A percentile compares a stretch with the other conserved stretches of the same genome.
phyloP scores from a whole-genome alignment of 768 basidiomycete genomes.

The Lepiota brunneoincarnata region DNA sequence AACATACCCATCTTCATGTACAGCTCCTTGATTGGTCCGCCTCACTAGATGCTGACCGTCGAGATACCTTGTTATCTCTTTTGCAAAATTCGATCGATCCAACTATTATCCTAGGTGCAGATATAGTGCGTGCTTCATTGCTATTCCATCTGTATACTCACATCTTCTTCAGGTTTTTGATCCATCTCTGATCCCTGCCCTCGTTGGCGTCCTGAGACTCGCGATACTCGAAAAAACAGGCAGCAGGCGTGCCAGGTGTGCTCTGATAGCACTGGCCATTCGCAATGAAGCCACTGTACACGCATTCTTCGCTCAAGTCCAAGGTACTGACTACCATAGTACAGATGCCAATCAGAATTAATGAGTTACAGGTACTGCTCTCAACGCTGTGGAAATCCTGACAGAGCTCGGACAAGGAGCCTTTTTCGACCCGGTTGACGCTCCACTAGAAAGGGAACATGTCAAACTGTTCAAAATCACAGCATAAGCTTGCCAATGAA shows the following conservation, averaged over 20 bases:
- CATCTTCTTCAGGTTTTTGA: slow-evolving; percentile 57
- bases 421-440: slow-evolving; percentile 25
- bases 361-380: slow-evolving; percentile 10
- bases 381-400: slow-evolving; percentile 14
- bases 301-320: slow-evolving; percentile 38
- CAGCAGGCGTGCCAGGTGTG: slow-evolving; percentile 18
- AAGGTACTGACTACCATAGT: slow-evolving; percentile 21
- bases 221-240: slow-evolving; percentile 30
- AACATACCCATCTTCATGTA: slow-evolving; percentile 43
- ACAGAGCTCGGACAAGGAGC: slow-evolving; percentile 11
- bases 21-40: slow-evolving; percentile 65
- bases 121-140: slow-evolving; percentile 40
- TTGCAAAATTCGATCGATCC: slow-evolving; percentile 42
- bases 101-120: slow-evolving; percentile 70
- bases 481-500: neutral
- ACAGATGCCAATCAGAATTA: neutral
- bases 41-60: slow-evolving; percentile 36
- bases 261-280: slow-evolving; percentile 52
- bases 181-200: slow-evolving; percentile 53
- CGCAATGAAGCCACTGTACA: slow-evolving; percentile 54
- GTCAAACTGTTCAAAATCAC: slow-evolving; percentile 47
- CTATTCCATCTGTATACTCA: neutral
- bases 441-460: slow-evolving; percentile 15
- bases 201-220: slow-evolving; percentile 48
- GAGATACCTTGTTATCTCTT: slow-evolving; percentile 23